phyloP scores from a whole-genome alignment of 2,329 filamentous ascomycete genomes.

The Fusarium vanettenii region DNA sequence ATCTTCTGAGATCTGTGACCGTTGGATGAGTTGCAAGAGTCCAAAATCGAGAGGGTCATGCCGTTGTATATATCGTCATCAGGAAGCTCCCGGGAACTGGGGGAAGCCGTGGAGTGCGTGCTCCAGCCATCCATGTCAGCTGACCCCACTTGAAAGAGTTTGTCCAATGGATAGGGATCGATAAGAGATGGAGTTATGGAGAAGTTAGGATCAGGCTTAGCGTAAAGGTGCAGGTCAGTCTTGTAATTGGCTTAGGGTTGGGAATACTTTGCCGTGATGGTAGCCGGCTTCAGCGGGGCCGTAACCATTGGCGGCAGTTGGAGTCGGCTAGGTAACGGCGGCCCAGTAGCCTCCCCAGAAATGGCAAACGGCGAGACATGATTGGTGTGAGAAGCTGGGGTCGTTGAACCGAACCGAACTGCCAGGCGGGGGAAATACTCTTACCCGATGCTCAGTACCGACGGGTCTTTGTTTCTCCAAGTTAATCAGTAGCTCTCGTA shows the following conservation, averaged over 20 bases:
- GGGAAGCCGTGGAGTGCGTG: background rate
- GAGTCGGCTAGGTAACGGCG: slow-evolving; percentile 30
- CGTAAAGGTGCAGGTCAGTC: background rate
- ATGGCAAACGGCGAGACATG: slow-evolving; percentile 15
- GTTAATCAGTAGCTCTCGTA: slow-evolving; percentile 5
- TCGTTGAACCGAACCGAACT: background rate
- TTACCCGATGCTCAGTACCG: slow-evolving; percentile 28
- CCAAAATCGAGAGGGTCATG: background rate
- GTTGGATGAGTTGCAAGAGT: background rate
- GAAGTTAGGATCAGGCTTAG: background rate
- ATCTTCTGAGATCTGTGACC: background rate
- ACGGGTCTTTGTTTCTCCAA: slow-evolving; percentile 36
- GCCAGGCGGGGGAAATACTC: slow-evolving; percentile 26
- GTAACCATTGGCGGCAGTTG: slow-evolving; percentile 36
- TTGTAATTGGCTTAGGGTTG: background rate
- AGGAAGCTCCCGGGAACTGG: background rate
- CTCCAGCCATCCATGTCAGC: background rate
- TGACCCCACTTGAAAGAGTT: background rate
- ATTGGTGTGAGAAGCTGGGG: slow-evolving; percentile 26
- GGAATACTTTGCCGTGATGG: slow-evolving; percentile 26
- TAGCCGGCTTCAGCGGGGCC: slow-evolving; percentile 38
- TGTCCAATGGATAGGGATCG: background rate
- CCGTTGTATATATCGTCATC: background rate
- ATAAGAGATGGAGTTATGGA: background rate
- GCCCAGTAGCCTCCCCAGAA: background rate